Conservation (phyloP, 2,329 filamentous ascomycete species). For the Aspergillus sojae region DNA sequence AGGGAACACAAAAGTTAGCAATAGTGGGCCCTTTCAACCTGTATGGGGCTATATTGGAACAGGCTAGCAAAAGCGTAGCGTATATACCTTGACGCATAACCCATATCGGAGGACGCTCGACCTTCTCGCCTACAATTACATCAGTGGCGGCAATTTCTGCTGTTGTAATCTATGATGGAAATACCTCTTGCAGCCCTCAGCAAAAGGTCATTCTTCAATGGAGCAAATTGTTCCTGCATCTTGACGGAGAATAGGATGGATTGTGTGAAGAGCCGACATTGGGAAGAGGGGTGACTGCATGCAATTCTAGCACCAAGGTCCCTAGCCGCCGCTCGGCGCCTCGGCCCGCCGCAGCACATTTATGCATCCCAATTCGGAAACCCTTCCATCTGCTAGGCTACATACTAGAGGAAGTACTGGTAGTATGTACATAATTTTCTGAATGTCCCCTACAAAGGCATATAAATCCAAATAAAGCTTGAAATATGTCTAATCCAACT, state of each 20-base stretch:
- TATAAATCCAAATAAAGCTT: background rate
- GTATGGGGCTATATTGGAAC: background rate
- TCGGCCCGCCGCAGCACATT: slow-evolving; percentile 19
- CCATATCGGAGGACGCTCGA: slow-evolving; percentile 95
- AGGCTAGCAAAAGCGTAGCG: background rate
- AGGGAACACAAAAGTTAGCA: background rate
- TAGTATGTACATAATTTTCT: background rate
- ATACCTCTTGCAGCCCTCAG: slow-evolving; percentile 86
- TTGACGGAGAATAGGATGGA: slow-evolving; percentile 28
- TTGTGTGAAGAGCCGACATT: slow-evolving; percentile 18
- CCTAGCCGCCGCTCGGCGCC: slow-evolving; percentile 14
- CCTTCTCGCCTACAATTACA: slow-evolving; percentile 69
- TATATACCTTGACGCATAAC: slow-evolving; percentile 93
- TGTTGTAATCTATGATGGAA: background rate
- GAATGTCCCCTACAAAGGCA: background rate
- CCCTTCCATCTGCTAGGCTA: background rate
- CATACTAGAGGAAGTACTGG: background rate
- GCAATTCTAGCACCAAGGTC: slow-evolving; percentile 7
- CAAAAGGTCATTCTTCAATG: slow-evolving; percentile 89
- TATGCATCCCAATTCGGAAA: background rate
- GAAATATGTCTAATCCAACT: background rate
- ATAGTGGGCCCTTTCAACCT: background rate
- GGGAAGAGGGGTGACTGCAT: slow-evolving; percentile 28
- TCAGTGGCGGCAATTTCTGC: slow-evolving; percentile 16
- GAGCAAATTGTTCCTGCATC: slow-evolving; percentile 75